phyloP scores from a whole-genome alignment of 495 filamentous ascomycete genomes.

The Penicilliopsis zonata region DNA sequence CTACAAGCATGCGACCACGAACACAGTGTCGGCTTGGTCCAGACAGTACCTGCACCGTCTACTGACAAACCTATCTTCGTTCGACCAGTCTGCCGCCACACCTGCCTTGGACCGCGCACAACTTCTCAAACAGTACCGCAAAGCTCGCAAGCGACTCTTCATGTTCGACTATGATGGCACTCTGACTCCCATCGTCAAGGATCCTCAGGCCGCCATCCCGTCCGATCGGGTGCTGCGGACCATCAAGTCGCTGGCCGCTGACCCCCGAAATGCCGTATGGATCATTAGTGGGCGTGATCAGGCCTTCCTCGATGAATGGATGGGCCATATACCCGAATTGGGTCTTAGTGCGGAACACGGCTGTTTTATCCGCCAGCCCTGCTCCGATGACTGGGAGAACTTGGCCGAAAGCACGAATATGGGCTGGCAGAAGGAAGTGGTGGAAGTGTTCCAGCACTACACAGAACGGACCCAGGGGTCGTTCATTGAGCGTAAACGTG shows the following conservation, averaged over 20 bases:
- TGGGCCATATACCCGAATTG: conserved; percentile 72
- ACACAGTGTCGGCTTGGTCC: conserved; percentile 78
- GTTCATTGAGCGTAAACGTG: conserved; percentile 84
- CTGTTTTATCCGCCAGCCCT: conserved; percentile 76
- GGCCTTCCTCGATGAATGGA: conserved; percentile 72
- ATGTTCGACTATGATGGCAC: conserved; percentile 99
- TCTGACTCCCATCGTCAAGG: conserved; percentile 86
- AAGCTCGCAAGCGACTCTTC: conserved; percentile 65
- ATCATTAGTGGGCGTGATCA: conserved; percentile 92
- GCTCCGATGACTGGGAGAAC: conserved; percentile 67
- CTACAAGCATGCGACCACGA: conserved; percentile 71
- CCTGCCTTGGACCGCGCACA: conserved; percentile 64
- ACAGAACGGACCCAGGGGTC: conserved; percentile 79
- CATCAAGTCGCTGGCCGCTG: conserved; percentile 64
- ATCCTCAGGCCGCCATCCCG: conserved; percentile 78
- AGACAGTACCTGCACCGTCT: conserved; percentile 62
- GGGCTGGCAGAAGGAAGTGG: conserved; percentile 74
- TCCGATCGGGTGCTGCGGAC: conserved; percentile 69
- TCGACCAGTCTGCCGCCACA: conserved; percentile 61
- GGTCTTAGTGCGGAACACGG: conserved; percentile 94
- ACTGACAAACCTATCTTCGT: conserved; percentile 63
- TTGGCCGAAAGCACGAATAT: conserved; percentile 72
- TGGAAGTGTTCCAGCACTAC: conserved; percentile 71
- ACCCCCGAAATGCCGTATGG: conserved; percentile 83
- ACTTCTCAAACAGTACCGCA: conserved; percentile 58